Evolutionary conservation across 331 rosid genomes (phyloP), one percentile per base, ranked within the genome.

Genomic region (Malus hybrid): DNA sequence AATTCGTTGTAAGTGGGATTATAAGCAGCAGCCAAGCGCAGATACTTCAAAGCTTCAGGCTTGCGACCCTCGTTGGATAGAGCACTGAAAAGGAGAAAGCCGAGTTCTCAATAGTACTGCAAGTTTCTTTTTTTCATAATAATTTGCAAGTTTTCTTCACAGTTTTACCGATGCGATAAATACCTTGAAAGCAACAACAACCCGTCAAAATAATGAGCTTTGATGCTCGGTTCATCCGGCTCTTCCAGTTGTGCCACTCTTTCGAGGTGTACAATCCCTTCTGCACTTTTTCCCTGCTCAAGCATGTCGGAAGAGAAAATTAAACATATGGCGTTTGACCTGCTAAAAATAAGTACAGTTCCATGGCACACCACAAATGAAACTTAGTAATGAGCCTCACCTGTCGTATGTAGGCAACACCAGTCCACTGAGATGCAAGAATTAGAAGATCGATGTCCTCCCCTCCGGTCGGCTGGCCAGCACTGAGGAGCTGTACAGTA

Each of bases 361-460:
- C 20, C 73, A 69, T 24, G 59, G 6, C 73, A 48, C 62, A 27
- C 52, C 18, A 46, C 0, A 46, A 46, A 46, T 4, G 52, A 12
- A 46, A 46, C 1, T 46, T 46, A 13, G 52, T 46, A 46, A 46
- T 48, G 67, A 69, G 65, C 32, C 85, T 87, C 83, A 86, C 99
- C 96, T 91, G 93, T 63, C 90, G 90, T 74, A 82, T 87, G 79
- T 77, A 81, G 46, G 90, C 90, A 80, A 84, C 80, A 71, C 99
- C 99, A 3, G 99, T 94, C 99, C 99, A 94, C 70, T 86, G 90
- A 59, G 96, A 92, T 31, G 97, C 87, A 63, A 87, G 91, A 85
- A 92, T 90, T 69, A 94, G 78, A 79, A 88, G 88, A 84, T 86
- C 96, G 77, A 76, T 61, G 67, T 85, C 88, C 82, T 92, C 97